Percentiles rank a stretch among this genome's conserved stretches.
Conservation (phyloP, 805 yeast genomes). For the Zygotorulaspora florentina region DNA sequence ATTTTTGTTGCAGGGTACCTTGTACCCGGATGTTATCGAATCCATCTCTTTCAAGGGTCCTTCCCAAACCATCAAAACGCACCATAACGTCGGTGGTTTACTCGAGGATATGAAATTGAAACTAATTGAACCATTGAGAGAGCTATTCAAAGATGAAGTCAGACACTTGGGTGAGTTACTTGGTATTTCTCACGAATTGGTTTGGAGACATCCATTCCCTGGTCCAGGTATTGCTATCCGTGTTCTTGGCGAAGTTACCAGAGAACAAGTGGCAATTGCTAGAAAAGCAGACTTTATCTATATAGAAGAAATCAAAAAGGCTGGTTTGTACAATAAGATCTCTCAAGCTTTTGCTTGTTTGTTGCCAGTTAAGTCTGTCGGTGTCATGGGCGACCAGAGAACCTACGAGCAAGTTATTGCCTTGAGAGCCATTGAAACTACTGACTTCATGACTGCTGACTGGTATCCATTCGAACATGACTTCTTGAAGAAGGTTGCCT, state of each 20-base stretch:
- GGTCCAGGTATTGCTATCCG: conserved; percentile 99
- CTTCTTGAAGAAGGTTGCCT: conserved; percentile 87
- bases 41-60: conserved; percentile 99
- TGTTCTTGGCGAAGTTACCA: conserved; percentile 94
- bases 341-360: conserved; percentile 98
- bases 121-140: conserved; percentile 97
- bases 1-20: conserved; percentile 91
- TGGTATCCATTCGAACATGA: conserved; percentile 93
- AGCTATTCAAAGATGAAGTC: conserved; percentile 97
- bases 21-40: conserved; percentile 98
- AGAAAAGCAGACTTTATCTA: conserved; percentile 95
- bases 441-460: conserved; percentile 99
- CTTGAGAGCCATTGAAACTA: conserved; percentile 94
- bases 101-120: conserved; percentile 97
- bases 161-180: conserved; percentile 91
- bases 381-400: conserved; percentile 99
- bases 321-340: conserved; percentile 87
- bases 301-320: conserved; percentile 91
- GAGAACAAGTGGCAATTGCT: conserved; percentile 89
- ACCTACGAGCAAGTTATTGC: conserved; percentile 99
- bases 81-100: conserved; percentile 98
- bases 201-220: conserved; percentile 99
- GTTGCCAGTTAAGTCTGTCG: conserved; percentile 96
- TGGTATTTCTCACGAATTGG: conserved; percentile 94
- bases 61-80: conserved; percentile 98